Evolutionary conservation across 306 rosid species (phyloP), one percentile per base, ranked within the genome.

Genomic region (Cotoneaster glaucophyllus): DNA sequence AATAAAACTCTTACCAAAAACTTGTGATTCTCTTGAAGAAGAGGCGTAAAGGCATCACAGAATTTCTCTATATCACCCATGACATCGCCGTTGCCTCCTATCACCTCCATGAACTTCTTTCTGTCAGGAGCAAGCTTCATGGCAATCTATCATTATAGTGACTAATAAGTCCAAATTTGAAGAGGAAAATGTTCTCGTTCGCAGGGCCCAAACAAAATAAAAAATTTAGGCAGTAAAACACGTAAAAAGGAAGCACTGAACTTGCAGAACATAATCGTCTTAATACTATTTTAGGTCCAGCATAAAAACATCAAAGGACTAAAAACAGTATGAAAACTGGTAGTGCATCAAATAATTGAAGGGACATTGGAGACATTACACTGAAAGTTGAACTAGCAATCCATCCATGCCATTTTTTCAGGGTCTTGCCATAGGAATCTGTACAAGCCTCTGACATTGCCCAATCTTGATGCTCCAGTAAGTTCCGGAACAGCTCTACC

Each of bases 81-180:
- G 67, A 89, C 52, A 75, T 92, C 92, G 62, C 97, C 96, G 2
- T 81, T 73, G 71, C 99, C 92, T 32, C 86, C 89, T 67, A 96
- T 68, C 74, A 96, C 97, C 1, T 90, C 98, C 97, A 96, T 92
- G 87, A 96, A 96, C 87, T 92, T 96, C 87, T 89, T 92, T 76
- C 99, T 88, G 74, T 96, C 98, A 11, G 99, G 99, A 75, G 99
- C 99, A 26, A 96, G 93, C 89, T 92, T 96, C 99, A 96, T 89
- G 25, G 99, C 99, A 62, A 96, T 74, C 99, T 96, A 83, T 69
- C 81, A 69, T 50, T 69, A 29, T 63, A 77, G 28, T 18, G 64
- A 62, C 83, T 7, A 61, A 44, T 71, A 58, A 79, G 21, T 78
- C 63, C 73, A 44, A n/a, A 18, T 4, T 45, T 77, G 15, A 19